Conservation (phyloP, 1,139 yeast genomes). For the Diutina mesorugosa region DNA sequence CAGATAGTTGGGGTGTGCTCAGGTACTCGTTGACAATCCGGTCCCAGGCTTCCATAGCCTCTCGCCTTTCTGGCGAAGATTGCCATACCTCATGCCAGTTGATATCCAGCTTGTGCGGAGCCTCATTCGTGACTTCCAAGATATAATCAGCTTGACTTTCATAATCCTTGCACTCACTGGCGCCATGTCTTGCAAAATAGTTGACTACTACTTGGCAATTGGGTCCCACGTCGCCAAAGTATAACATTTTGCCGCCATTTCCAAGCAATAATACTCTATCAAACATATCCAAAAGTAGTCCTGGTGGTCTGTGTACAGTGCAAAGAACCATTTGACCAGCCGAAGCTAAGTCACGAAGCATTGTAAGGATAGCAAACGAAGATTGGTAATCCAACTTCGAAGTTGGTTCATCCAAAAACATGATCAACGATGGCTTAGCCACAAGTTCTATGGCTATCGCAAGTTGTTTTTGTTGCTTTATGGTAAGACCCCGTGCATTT, state of each 20-base stretch:
- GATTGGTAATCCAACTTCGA: conserved; percentile 47
- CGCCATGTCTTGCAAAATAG: conserved; percentile 48
- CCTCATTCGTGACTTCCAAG: conserved; percentile 37
- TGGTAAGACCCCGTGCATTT: conserved; percentile 46
- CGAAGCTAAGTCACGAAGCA: conserved; percentile 36
- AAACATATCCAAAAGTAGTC: background rate
- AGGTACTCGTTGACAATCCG: background rate
- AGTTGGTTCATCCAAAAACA: conserved; percentile 46
- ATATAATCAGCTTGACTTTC: conserved; percentile 63
- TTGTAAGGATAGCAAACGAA: conserved; percentile 43
- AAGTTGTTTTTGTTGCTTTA: conserved; percentile 53
- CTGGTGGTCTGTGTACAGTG: background rate
- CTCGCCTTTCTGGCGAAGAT: background rate
- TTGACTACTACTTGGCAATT: conserved; percentile 34
- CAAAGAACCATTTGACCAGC: conserved; percentile 34
- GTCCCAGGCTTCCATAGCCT: background rate
- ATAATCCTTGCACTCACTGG: conserved; percentile 26
- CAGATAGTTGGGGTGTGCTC: background rate
- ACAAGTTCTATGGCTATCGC: conserved; percentile 55
- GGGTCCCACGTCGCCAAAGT: conserved; percentile 53
- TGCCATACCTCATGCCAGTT: background rate
- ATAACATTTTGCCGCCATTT: conserved; percentile 37
- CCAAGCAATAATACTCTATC: background rate
- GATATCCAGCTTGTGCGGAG: background rate
- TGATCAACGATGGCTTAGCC: conserved; percentile 38